phyloP scores from a whole-genome alignment of 306 rosid genomes.

The Trifolium repens region DNA sequence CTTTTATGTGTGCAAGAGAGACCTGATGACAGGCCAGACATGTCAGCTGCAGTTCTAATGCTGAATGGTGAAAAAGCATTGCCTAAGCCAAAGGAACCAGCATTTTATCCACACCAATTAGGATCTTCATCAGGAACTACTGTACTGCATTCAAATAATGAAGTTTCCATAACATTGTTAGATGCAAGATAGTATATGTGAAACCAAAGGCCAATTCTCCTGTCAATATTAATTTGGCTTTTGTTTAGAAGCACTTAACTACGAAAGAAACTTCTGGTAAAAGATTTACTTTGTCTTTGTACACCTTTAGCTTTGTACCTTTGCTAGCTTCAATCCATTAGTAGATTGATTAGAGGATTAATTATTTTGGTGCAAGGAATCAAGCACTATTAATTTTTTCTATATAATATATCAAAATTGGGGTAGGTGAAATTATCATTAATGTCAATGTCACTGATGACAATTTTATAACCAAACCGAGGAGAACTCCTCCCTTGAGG shows the following conservation, averaged over 20 bases:
- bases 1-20: conserved; percentile 55
- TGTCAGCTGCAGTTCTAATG: conserved; percentile 47
- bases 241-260: not conserved
- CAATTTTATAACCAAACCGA: too few relatives aligned
- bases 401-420: too few relatives aligned
- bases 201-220: not conserved
- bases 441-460: too few relatives aligned
- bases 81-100: conserved; percentile 47
- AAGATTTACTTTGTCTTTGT: not conserved
- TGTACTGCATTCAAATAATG: conserved; percentile 30
- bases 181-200: conserved; percentile 39
- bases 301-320: not conserved
- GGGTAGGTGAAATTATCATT: too few relatives aligned
- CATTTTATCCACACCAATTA: conserved; percentile 44
- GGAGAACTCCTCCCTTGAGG: too few relatives aligned
- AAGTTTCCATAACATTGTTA: conserved; percentile 40
- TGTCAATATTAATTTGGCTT: not conserved
- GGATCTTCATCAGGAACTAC: conserved; percentile 35
- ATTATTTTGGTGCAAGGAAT: too few relatives aligned
- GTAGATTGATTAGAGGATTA: not conserved
- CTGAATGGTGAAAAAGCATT: conserved; percentile 49
- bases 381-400: too few relatives aligned
- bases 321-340: too few relatives aligned
- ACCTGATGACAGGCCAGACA: conserved; percentile 47
- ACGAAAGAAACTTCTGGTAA: not conserved